Evolutionary conservation across 192 early-diverging fungal genomes (phyloP), one percentile per base, ranked within the genome.

Genomic region (Backusella australiensis): DNA sequence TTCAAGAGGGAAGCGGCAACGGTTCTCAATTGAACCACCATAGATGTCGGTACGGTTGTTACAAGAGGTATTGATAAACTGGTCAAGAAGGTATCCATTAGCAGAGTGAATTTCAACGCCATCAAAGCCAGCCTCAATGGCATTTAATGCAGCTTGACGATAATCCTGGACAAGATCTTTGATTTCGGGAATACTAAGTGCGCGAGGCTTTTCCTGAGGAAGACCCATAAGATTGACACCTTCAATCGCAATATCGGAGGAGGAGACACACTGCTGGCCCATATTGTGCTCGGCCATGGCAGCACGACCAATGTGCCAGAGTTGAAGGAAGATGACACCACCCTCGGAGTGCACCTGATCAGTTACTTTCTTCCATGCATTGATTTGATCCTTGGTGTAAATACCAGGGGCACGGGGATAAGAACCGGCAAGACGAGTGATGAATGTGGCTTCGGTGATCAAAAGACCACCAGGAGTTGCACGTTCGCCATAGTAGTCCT

Each of bases 101-200:
- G 97, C 96, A 56, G 81, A 90, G 71, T 97, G 96, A 32, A 98
- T 83, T 81, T 98, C 96, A 21, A 97, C 80, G 21, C 90, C 90
- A 67, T 97, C 94, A 78, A 96, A 94, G 0, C 94, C 94, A 9
- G 95, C 96, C 67, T 88, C 82, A 34, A 86, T 77, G 0, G 95
- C 92, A 38, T 91, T 86, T 39, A 76, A 79, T 1, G 95, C 92
- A 39, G 93, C 90, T n/a, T 75, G 74, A 12, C 65, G 63, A 69
- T 67, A 75, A 32, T 59, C 74, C 6, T 23, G 14, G 3, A 52
- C 23, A 46, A 42, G 32, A 19, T 34, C 32, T 9, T 67, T 29
- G 14, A 75, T 75, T 17, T 68, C 42, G 8, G 36, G 23, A 7
- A 67, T 65, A 15, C 86, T 85, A 17, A 75, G 56, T 11, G 63